Conservation (phyloP, 78 protist genomes). For the Dictyostelium firmibasis region DNA sequence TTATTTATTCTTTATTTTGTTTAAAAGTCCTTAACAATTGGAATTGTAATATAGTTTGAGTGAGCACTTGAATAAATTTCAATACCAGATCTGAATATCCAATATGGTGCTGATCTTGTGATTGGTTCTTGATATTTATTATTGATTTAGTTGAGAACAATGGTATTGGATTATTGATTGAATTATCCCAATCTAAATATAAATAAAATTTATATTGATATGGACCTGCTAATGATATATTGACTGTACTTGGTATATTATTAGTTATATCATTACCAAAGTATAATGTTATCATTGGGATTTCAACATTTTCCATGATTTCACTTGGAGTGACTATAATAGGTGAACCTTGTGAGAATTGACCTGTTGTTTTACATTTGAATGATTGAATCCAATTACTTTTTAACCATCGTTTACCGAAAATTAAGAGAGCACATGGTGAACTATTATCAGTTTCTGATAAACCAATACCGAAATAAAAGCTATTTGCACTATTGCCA, state of each 20-base stretch:
- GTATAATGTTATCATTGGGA: not conserved
- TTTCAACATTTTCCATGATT: not conserved
- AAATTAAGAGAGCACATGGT: not conserved
- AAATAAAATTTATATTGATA: not conserved
- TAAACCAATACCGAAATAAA: constrained; percentile 10
- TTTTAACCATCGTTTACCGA: not conserved
- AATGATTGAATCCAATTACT: not conserved
- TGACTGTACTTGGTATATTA: not conserved
- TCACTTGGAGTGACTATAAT: not conserved
- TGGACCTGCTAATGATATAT: not conserved
- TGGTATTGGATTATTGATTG: not conserved
- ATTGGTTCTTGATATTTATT: not conserved
- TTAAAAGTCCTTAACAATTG: no score
- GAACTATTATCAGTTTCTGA: not conserved
- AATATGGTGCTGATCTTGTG: not conserved
- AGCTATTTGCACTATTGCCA: not conserved
- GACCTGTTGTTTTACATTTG: not conserved
- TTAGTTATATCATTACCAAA: not conserved
- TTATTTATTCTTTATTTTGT: no score
- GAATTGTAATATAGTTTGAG: no score
- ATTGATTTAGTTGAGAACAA: not conserved
- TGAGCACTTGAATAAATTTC: constrained; percentile 1
- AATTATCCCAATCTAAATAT: not conserved
- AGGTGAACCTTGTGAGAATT: not conserved
- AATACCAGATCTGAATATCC: no score